Base-by-base conservation (phyloP, 1,284 basidiomycete genomes). In the Ceratobasidium sp. region DNA sequence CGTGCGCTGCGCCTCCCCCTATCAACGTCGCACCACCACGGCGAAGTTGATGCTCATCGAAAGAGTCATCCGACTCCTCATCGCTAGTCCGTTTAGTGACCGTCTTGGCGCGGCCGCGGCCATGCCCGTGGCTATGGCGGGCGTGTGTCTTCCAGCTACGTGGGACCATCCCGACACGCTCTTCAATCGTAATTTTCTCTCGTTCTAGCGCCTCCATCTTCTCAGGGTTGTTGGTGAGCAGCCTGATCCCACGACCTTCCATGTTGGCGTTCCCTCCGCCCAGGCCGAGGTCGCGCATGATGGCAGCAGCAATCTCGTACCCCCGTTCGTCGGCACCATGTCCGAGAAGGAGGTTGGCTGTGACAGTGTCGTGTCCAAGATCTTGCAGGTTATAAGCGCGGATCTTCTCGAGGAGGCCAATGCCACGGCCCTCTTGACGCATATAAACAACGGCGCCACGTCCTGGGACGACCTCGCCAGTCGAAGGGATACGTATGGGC, bases 341-440 rank as follows among this genome's bases (percentile, higher is more conserved):
- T 1, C 98, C 98, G 29, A 99, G 90, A 87, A 99, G 88, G 54
- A 99, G 85, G 83, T 99, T 99, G 54, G 98, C 98, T 8, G 94
- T 92, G 78, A 99, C 98, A 2, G 98, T 99, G 84, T 99, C 98
- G 81, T 99, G 95, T 0, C 98, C 98, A 73, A 99, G 87, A 82
- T 99, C 98, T 82, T 99, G 98, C 36, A 99, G 86, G 81, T 99
- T 99, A 86, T 99, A 99, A 14, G 98, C 98, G 64, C 95, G 90
- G 75, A 99, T 94, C 83, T 99, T 99, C 76, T 96, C 96, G 47
- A 99, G 84, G 4, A 99, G 85, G 0, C 98, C 98, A 78, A 99
- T 99, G 1, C 98, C 98, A 22, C 98, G 91, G n/a, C 98, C 98
- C 83, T 99, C 98, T 83, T 99, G 98, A 17, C 98, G 92, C 77